phyloP scores from a whole-genome alignment of 331 rosid genomes.

The Acacia pycnantha region DNA sequence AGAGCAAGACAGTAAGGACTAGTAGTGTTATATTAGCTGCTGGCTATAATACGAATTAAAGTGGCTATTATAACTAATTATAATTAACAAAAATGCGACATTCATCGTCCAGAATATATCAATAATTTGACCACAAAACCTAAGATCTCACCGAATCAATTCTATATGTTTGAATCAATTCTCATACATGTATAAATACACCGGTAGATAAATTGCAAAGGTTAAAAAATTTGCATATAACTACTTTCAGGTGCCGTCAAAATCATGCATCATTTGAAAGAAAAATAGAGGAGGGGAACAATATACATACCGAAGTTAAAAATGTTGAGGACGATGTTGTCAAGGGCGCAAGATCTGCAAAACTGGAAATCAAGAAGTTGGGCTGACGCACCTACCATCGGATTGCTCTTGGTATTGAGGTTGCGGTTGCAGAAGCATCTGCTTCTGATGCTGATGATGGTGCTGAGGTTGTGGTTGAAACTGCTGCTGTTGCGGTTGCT shows the following conservation, averaged over 20 bases:
- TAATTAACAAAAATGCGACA: conserved; percentile 19
- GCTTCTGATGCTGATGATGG: conserved; percentile 37
- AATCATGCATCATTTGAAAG: background rate
- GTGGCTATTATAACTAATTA: background rate
- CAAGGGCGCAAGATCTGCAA: conserved; percentile 15
- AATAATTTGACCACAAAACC: background rate
- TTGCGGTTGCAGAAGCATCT: conserved; percentile 43
- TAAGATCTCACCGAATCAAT: background rate
- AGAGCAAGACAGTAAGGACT: too few species aligned
- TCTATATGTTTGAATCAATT: background rate
- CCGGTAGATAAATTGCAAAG: background rate
- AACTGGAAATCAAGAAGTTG: conserved; percentile 30
- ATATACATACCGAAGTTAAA: conserved; percentile 37
- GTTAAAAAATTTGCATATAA: background rate
- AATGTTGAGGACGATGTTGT: conserved; percentile 12
- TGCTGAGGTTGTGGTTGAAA: background rate
- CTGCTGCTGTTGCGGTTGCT: background rate
- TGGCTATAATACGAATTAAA: too few species aligned
- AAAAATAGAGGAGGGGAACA: background rate
- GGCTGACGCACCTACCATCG: conserved; percentile 46
- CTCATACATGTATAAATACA: background rate
- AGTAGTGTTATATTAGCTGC: too few species aligned
- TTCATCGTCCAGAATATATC: conserved; percentile 25
- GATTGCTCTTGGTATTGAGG: conserved; percentile 23
- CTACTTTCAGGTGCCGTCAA: background rate